phyloP scores from a whole-genome alignment of 2,329 filamentous ascomycete genomes.

The Pestalotiopsis sp. region DNA sequence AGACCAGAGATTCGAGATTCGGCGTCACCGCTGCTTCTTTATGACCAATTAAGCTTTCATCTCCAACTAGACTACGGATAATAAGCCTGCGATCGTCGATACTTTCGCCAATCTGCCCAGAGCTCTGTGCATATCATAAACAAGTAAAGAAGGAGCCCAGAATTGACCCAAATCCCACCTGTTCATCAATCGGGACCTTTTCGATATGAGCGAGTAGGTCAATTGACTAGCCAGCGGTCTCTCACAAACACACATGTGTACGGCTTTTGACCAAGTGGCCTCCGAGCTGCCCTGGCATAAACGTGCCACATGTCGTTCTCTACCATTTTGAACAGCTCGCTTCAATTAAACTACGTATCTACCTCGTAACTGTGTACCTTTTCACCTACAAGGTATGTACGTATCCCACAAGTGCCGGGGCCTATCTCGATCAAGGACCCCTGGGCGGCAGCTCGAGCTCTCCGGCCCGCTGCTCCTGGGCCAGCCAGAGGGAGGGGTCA shows the following conservation, averaged over 20 bases:
- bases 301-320: background rate
- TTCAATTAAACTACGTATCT: background rate
- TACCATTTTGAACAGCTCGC: background rate
- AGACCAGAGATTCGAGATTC: background rate
- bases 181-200: background rate
- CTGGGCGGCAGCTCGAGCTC: background rate
- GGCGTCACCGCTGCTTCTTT: background rate
- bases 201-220: background rate
- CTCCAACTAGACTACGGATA: background rate
- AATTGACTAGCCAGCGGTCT: background rate
- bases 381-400: background rate
- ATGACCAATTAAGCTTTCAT: background rate
- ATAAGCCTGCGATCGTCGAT: background rate
- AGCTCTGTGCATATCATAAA: no score
- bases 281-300: background rate
- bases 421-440: slow-evolving; percentile 9
- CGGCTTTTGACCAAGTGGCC: background rate
- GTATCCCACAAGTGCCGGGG: slow-evolving; percentile 5
- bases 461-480: slow-evolving; percentile 10
- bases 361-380: background rate
- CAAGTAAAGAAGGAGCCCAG: no score
- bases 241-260: background rate
- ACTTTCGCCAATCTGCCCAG: background rate
- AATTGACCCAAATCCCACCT: background rate
- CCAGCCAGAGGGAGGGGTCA: background rate